Evolutionary conservation across 192 early-diverging fungal genomes (phyloP).

Genomic region (Haplosporangium gracile): DNA sequence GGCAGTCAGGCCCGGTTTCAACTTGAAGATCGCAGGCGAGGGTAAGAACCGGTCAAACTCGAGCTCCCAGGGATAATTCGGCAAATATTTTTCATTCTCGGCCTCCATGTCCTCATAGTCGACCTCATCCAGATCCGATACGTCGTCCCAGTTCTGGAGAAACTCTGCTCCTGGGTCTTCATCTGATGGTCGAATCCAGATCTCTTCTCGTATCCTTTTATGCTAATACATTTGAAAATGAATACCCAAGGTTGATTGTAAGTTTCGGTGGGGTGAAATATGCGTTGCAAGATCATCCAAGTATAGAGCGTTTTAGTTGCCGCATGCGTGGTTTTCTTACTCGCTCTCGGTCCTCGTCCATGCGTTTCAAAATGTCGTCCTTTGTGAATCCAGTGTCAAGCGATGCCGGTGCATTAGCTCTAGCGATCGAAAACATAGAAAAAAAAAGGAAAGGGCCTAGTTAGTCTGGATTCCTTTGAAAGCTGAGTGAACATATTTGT

Average conservation of each 20-base stretch:
- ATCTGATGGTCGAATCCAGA: conserved; percentile 65
- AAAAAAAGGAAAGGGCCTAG: background rate
- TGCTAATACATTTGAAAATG: conserved; percentile 40
- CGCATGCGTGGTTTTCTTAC: conserved; percentile 31
- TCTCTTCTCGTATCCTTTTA: conserved; percentile 68
- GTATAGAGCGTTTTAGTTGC: background rate
- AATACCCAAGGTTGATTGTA: background rate
- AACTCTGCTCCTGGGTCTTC: conserved; percentile 61
- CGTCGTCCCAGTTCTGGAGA: conserved; percentile 60
- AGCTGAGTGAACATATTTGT: background rate
- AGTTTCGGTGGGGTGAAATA: too few species aligned
- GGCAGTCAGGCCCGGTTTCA: conserved; percentile 1
- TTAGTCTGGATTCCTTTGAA: background rate
- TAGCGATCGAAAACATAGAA: background rate
- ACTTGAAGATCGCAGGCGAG: conserved; percentile 22
- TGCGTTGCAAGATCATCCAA: background rate
- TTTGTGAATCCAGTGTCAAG: conserved; percentile 56
- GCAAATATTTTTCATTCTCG: conserved; percentile 55
- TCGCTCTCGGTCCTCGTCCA: conserved; percentile 72
- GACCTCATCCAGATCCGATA: conserved; percentile 59
- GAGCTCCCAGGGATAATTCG: conserved; percentile 44
- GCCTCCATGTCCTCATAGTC: conserved; percentile 60
- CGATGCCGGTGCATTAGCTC: conserved; percentile 13
- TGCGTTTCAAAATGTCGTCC: conserved; percentile 66
- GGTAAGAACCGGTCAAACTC: conserved; percentile 47